A percentile compares a stretch with the other conserved stretches of the same genome.
These are phyloP conservation scores for Pyrenochaeta sp. DNA, from an alignment of 2,329 filamentous ascomycete species.

Conservation along the genomic window DNA sequence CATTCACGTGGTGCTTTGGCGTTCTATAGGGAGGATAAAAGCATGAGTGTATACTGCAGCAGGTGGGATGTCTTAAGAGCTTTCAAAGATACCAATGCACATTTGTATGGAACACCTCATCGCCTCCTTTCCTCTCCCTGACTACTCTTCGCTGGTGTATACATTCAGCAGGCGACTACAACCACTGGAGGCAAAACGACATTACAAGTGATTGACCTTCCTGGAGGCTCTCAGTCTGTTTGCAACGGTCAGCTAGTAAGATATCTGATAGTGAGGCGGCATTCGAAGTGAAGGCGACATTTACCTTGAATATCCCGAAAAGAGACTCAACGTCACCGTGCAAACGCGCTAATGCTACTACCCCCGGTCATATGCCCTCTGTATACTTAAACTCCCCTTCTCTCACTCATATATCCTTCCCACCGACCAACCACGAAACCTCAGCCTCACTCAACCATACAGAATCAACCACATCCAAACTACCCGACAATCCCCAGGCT, in stretches of 20 bases:
- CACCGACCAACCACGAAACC: background rate
- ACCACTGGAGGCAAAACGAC: background rate
- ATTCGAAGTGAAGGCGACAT: constrained; percentile 5
- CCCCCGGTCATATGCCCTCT: background rate
- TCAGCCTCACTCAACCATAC: background rate
- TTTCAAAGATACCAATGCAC: constrained; percentile 27
- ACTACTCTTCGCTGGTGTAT: background rate
- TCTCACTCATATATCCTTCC: no score
- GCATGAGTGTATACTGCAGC: constrained; percentile 9
- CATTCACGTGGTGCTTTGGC: constrained; percentile 38
- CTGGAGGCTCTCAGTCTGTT: background rate
- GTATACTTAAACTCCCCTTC: constrained; percentile 13
- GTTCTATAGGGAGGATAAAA: constrained; percentile 26
- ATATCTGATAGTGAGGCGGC: background rate
- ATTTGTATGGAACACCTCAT: background rate
- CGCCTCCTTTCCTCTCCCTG: background rate
- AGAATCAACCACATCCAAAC: background rate
- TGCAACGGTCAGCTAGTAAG: background rate
- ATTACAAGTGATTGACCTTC: background rate
- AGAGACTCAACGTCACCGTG: background rate
- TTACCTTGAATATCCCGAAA: background rate
- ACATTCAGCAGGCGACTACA: background rate
- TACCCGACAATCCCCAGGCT: background rate
- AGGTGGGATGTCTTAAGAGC: constrained; percentile 1
- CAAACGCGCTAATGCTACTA: constrained; percentile 3